Conservation (phyloP, 495 filamentous ascomycete genomes). For the Tuber magnatum region DNA sequence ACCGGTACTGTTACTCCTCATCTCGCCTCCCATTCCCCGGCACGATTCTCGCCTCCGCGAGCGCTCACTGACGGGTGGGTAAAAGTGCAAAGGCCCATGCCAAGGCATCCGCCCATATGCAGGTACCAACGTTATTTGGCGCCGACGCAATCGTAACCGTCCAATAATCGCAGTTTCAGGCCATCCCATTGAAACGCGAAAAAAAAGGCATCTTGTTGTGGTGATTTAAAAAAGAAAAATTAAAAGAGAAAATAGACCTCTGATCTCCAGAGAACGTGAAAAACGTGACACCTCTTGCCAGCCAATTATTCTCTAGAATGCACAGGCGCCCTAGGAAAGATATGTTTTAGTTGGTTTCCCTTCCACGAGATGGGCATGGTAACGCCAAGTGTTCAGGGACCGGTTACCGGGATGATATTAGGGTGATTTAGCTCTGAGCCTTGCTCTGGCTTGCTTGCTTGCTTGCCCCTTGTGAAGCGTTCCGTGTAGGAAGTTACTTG, state of each 20-base stretch:
- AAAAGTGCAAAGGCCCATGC: not conserved
- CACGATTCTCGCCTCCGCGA: not conserved
- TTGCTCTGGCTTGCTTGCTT: not conserved
- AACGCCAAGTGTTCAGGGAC: not conserved
- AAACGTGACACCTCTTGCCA: not conserved
- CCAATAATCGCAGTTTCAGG: not conserved
- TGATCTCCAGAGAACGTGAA: not conserved
- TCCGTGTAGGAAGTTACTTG: not conserved
- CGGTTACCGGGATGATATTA: not conserved
- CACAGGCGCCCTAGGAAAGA: not conserved
- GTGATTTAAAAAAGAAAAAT: not conserved
- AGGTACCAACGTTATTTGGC: conserved; percentile 3
- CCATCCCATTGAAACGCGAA: not conserved
- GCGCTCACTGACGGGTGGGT: not conserved
- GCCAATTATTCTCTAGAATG: not conserved
- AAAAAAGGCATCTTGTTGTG: not conserved
- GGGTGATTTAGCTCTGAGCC: not conserved
- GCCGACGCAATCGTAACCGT: not conserved
- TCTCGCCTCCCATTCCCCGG: not conserved
- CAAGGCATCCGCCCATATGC: not conserved
- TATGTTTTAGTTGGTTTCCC: not conserved
- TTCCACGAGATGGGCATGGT: not conserved
- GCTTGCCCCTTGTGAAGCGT: not conserved
- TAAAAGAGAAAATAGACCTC: not conserved
- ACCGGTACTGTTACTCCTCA: not conserved